Conservation (phyloP, 441 rosid genomes). For the Manihot esculenta region DNA sequence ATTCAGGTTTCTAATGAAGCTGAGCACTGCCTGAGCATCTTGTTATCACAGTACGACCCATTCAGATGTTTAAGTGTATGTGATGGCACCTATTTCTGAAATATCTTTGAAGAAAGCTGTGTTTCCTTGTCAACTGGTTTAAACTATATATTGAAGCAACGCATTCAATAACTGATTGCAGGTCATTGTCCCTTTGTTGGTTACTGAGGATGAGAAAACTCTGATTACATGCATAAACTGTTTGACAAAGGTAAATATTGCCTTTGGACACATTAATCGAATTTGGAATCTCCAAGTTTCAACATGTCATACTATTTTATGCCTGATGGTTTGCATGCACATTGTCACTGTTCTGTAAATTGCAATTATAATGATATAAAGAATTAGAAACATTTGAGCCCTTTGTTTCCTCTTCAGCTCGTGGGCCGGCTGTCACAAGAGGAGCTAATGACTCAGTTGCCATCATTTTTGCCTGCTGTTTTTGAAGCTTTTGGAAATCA, state of each 20-base stretch:
- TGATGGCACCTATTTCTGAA: not conserved
- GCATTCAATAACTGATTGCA: slow-evolving; percentile 34
- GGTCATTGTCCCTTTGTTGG: slow-evolving; percentile 88
- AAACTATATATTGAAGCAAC: slow-evolving; percentile 13
- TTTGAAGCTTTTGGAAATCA: slow-evolving; percentile 97
- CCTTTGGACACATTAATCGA: not conserved
- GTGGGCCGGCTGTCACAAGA: slow-evolving; percentile 89
- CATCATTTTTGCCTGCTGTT: slow-evolving; percentile 88
- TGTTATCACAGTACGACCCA: slow-evolving; percentile 83
- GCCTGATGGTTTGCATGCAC: no score
- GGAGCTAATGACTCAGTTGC: slow-evolving; percentile 75
- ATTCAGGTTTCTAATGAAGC: slow-evolving; percentile 80
- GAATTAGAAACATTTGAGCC: not conserved
- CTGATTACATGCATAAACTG: slow-evolving; percentile 92
- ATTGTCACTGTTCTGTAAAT: no score
- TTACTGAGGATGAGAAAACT: slow-evolving; percentile 91
- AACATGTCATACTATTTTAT: not conserved
- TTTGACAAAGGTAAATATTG: slow-evolving; percentile 70
- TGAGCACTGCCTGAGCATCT: slow-evolving; percentile 77
- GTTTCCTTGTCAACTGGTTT: not conserved
- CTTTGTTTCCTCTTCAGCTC: slow-evolving; percentile 52
- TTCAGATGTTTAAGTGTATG: slow-evolving; percentile 94
- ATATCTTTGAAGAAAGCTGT: not conserved
- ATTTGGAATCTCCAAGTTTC: not conserved
- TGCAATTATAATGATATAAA: no score